Evolutionary conservation across 1,284 basidiomycete species (phyloP).

Genomic region (Puccinia triticina): DNA sequence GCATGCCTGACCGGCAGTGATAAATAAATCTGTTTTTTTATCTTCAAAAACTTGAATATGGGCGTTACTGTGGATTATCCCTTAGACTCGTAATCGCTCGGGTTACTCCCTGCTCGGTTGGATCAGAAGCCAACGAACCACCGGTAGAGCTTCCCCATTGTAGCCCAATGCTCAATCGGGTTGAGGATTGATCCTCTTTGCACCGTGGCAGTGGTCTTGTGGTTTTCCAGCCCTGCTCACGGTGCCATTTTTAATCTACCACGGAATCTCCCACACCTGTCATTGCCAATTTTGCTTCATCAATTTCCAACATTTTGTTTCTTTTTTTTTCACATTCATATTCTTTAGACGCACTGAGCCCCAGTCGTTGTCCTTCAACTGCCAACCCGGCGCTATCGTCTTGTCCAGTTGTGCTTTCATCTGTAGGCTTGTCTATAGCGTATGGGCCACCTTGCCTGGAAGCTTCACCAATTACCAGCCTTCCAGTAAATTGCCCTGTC

Average conservation of each 20-base stretch:
- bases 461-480: background rate
- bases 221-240: constrained; percentile 4
- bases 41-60: constrained; percentile 2
- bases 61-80: background rate
- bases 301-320: constrained; percentile 3
- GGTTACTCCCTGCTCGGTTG: background rate
- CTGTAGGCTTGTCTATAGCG: background rate
- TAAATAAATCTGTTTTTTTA: background rate
- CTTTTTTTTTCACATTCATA: constrained; percentile 9
- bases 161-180: constrained; percentile 19
- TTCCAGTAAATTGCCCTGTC: background rate
- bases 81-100: constrained; percentile 14
- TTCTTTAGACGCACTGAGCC: background rate
- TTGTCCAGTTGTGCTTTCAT: constrained; percentile 9
- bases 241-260: constrained; percentile 23
- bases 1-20: background rate
- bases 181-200: constrained; percentile 4
- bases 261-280: constrained; percentile 32
- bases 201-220: background rate
- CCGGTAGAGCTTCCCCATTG: constrained; percentile 5
- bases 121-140: background rate
- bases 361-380: constrained; percentile 5
- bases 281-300: constrained; percentile 1
- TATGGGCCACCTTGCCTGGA: background rate
- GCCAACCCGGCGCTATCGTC: background rate